These are phyloP conservation scores for Auricularia auricula-judae DNA, from an alignment of 768 basidiomycete species.

Conservation along the genomic window DNA sequence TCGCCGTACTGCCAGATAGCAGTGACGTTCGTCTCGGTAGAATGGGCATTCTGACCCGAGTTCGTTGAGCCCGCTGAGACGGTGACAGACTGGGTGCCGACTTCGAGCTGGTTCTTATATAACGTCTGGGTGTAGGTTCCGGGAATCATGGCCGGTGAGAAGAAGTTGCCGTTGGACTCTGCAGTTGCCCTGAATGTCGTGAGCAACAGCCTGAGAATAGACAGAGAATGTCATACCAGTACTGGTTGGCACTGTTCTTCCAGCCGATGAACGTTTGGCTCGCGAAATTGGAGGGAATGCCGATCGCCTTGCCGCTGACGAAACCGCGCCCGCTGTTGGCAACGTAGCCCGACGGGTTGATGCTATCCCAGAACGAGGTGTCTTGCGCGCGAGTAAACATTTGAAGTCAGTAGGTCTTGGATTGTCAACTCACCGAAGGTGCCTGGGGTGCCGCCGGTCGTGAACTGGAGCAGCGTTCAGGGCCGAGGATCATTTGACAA, in stretches of 20 bases:
- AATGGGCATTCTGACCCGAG: constrained; percentile 21
- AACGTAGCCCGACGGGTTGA: constrained; percentile 35
- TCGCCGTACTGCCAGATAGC: constrained; percentile 36
- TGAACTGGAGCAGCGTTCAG: background rate
- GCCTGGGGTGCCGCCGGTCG: background rate
- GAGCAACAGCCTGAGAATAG: constrained; percentile 3
- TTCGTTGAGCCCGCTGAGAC: constrained; percentile 31
- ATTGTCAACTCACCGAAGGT: background rate
- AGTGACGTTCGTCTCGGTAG: constrained; percentile 21
- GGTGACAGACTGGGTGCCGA: constrained; percentile 30
- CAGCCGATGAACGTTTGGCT: constrained; percentile 13
- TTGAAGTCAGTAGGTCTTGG: constrained; percentile 12
- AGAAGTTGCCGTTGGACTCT: constrained; percentile 24
- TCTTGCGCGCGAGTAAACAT: constrained; percentile 16
- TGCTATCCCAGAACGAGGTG: constrained; percentile 31
- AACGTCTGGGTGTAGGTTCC: constrained; percentile 37
- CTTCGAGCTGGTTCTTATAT: constrained; percentile 35
- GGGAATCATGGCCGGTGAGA: constrained; percentile 34
- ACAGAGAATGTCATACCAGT: constrained; percentile 32
- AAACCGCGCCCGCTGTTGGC: constrained; percentile 33
- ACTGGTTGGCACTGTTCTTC: constrained; percentile 34
- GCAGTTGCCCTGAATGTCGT: background rate
- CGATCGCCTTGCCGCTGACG: constrained; percentile 32
- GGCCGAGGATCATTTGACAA: background rate
- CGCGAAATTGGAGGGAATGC: constrained; percentile 27